These are phyloP conservation scores for Rhizopogon rudus DNA, from an alignment of 768 basidiomycete species.

Conservation along the genomic window DNA sequence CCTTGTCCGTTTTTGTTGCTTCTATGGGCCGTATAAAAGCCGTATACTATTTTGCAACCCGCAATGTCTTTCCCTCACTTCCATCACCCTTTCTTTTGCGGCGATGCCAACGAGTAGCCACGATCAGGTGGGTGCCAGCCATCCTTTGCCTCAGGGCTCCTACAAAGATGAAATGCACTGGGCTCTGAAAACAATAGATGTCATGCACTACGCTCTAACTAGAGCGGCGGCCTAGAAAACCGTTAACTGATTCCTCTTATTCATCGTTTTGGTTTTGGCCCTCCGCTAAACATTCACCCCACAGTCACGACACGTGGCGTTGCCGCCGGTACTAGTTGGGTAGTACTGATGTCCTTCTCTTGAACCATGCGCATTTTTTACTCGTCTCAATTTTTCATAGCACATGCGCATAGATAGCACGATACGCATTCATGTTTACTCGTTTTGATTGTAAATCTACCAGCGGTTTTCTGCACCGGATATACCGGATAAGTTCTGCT, in stretches of 20 bases:
- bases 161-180: slow-evolving; percentile 54
- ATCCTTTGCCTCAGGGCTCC: too few species aligned
- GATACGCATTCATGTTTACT: too few species aligned
- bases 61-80: background rate
- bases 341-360: too few species aligned
- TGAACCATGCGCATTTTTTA: too few species aligned
- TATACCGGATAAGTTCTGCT: too few species aligned
- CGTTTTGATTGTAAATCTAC: too few species aligned
- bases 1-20: slow-evolving; percentile 4
- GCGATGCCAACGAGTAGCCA: background rate
- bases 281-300: slow-evolving; percentile 9
- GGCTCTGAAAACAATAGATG: slow-evolving; percentile 51
- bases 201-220: slow-evolving; percentile 44
- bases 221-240: slow-evolving; percentile 62
- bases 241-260: slow-evolving; percentile 44
- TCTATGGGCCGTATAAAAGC: slow-evolving; percentile 1
- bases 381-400: too few species aligned
- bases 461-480: too few species aligned
- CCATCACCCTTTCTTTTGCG: background rate
- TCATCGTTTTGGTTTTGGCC: background rate
- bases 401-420: too few species aligned
- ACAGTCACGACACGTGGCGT: background rate
- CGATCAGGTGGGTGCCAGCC: background rate
- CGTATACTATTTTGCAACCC: too few species aligned
- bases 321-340: background rate